Conservation (phyloP, 148 eudicot genomes). For the Linanthus parryae region DNA sequence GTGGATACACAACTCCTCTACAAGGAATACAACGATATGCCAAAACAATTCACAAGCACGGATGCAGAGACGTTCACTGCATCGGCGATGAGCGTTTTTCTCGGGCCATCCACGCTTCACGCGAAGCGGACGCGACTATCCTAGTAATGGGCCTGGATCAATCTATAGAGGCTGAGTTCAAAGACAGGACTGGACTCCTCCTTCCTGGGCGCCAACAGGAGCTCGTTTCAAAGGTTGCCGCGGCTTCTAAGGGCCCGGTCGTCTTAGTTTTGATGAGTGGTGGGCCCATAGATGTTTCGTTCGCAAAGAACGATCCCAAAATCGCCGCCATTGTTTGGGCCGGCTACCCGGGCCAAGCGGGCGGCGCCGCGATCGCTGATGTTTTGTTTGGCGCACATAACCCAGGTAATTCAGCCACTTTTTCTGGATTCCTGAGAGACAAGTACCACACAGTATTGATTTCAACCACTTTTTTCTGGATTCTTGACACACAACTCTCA, state of each 20-base stretch:
- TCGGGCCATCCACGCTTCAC: constrained; percentile 60
- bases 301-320: constrained; percentile 60
- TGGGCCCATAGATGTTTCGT: constrained; percentile 79
- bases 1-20: constrained; percentile 68
- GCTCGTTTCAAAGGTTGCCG: constrained; percentile 63
- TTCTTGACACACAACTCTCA: neutral
- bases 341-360: constrained; percentile 97
- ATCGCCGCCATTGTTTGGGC: constrained; percentile 75
- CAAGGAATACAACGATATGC: constrained; percentile 73
- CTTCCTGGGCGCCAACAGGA: constrained; percentile 85
- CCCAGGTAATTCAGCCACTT: constrained; percentile 86
- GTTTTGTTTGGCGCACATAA: constrained; percentile 67
- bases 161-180: constrained; percentile 87
- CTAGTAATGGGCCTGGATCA: constrained; percentile 86
- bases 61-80: constrained; percentile 67
- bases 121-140: constrained; percentile 63
- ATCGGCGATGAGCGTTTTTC: constrained; percentile 33
- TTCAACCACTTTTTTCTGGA: too few species aligned
- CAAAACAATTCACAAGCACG: constrained; percentile 53
- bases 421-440: too few species aligned
- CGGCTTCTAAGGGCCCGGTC: constrained; percentile 67
- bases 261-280: constrained; percentile 85
- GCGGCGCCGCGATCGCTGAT: constrained; percentile 89
- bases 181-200: constrained; percentile 61
- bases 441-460: too few species aligned